phyloP scores from a whole-genome alignment of 306 rosid genomes.

The Arachis hypogaea region DNA sequence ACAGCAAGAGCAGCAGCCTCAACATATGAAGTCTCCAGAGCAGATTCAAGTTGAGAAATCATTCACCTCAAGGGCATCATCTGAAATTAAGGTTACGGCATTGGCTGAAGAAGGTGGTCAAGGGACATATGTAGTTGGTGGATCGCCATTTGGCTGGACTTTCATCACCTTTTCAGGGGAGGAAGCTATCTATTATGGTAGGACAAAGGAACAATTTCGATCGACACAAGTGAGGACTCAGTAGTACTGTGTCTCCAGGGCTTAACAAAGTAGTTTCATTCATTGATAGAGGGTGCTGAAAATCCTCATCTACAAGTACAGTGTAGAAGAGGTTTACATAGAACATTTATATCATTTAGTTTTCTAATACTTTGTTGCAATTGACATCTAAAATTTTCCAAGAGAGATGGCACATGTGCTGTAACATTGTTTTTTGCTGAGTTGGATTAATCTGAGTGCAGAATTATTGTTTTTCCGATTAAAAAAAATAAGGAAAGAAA shows the following conservation, averaged over 20 bases:
- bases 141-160: slow-evolving; percentile 94
- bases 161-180: slow-evolving; percentile 62
- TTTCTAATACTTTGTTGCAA: not conserved
- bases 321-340: not conserved
- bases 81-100: slow-evolving; percentile 39
- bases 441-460: slow-evolving; percentile 13
- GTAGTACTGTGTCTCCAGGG: slow-evolving; percentile 17
- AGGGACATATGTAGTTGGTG: slow-evolving; percentile 76
- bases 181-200: slow-evolving; percentile 70
- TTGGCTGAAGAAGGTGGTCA: slow-evolving; percentile 52
- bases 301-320: not conserved
- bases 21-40: slow-evolving; percentile 34
- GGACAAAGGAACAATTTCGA: slow-evolving; percentile 72
- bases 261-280: slow-evolving; percentile 23
- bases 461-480: not conserved
- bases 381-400: not conserved
- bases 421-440: not conserved
- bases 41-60: slow-evolving; percentile 43
- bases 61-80: slow-evolving; percentile 34
- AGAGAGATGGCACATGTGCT: not conserved
- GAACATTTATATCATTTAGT: not conserved
- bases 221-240: slow-evolving; percentile 8
- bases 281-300: not conserved
- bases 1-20: slow-evolving; percentile 36
- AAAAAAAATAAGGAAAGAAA: not conserved